Evolutionary conservation across 1,284 basidiomycete species (phyloP).

Genomic region (Microbotryum violaceum): DNA sequence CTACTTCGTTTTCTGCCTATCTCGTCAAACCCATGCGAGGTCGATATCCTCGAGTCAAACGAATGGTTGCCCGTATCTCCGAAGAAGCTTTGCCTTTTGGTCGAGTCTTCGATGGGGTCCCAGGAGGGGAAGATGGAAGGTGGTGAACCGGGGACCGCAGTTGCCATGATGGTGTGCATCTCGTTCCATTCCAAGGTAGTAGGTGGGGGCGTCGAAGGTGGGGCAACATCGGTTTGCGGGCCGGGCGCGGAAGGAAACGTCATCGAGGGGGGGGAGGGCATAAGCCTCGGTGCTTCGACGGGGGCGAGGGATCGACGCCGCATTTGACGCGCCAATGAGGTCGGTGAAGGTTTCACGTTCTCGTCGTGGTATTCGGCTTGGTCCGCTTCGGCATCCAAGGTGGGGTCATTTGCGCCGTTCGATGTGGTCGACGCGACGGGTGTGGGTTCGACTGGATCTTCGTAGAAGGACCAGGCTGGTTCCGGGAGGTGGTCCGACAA

Average conservation of each 20-base stretch:
- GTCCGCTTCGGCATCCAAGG: too few relatives aligned
- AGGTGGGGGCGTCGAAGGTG: background rate
- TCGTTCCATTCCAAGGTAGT: background rate
- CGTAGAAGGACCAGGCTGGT: conserved; percentile 16
- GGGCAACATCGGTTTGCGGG: background rate
- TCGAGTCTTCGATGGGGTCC: background rate
- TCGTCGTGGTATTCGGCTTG: too few relatives aligned
- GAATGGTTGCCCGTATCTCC: background rate
- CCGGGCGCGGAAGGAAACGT: background rate
- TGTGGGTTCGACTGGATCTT: conserved; percentile 4
- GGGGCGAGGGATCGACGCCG: too few relatives aligned
- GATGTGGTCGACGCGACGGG: too few relatives aligned
- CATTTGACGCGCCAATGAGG: too few relatives aligned
- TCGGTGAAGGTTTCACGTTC: too few relatives aligned
- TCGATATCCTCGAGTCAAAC: background rate
- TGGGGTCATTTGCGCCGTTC: too few relatives aligned
- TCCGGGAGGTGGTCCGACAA: too few relatives aligned
- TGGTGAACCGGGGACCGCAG: background rate
- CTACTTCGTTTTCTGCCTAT: background rate
- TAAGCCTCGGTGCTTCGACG: background rate
- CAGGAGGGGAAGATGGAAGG: conserved; percentile 6
- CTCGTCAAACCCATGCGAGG: background rate
- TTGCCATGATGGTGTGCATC: background rate
- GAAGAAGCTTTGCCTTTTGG: background rate
- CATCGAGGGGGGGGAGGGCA: background rate